Base-by-base conservation (phyloP, 768 basidiomycete genomes). In the Omphalotus guepiniiformis region DNA sequence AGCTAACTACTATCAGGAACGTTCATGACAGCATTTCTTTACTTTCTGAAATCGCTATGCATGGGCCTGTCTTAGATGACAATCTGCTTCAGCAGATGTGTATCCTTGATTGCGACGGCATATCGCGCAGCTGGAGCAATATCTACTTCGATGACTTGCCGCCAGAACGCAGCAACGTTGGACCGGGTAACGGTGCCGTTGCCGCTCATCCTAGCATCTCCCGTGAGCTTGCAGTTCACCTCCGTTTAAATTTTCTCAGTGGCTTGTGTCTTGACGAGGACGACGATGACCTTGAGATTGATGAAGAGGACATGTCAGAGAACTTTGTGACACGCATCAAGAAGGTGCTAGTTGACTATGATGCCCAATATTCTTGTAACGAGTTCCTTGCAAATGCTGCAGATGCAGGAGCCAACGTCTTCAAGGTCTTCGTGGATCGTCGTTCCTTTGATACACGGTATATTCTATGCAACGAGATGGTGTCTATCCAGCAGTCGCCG, bases 341-440 rank as follows among this genome's bases (percentile, higher is more conserved):
- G 3, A 69, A 70, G 12, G 68, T 67, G 0, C 57, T 80, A 9
- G 58, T 53, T 15, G 63, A 72, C 18, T 79, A 79, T 41, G 64
- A 63, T 5, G 62, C 64, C 6, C 61, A 64, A 6, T 73, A 78
- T 43, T 65, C 76, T 8, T 56, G 72, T 28, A 68, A 66, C 2
- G 78, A 80, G 48, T 78, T 78, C 52, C 48, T 80, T 5, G 79
- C 79, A 1, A 80, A 80, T 48, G 78, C 78, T 1, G 62, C 63
- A 4, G 79, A 80, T 53, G 78, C 78, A 0, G 58, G 58, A 8
- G 78, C 78, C 0, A 68, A 63, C 2, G 53, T 59, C n/a, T 75
- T 79, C 49, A 54, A 59, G 2, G 53, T 78, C 16, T 49, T 74
- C 1, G 43, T 76, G 5, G 73, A 78, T 47, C 58, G 68, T n/a